Base-by-base conservation (phyloP, 768 basidiomycete genomes). In the Asterophora lycoperdoides region DNA sequence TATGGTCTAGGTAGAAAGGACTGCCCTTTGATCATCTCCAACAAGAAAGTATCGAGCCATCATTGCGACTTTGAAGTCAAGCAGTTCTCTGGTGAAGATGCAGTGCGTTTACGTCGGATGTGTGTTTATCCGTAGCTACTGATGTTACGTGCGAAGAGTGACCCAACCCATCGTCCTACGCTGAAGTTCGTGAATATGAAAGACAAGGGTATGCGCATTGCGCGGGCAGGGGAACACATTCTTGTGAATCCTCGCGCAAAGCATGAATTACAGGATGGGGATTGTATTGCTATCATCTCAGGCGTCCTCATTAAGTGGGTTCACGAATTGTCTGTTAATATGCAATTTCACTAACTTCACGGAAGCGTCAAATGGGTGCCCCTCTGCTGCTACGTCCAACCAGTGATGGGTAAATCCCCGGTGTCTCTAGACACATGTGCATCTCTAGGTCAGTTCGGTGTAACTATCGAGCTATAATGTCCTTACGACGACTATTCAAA, bases 31-130 rank as follows among this genome's bases (percentile, higher is more conserved):
- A 23, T 72, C 4, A 65, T 89, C 39, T 76, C 75, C 50, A 74
- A 72, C 66, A 81, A 81, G 58, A 83, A 79, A 60, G 72, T 91
- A 39, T 89, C 87, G 0, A 71, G 74, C 23, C 68, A 78, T 17
- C 82, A 86, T 53, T 80, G 78, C 41, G 64, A 72, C 41, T 77
- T 90, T 47, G 65, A 67, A 5, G 81, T 89, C 3, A 81, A 73
- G 1, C 53, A 66, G 3, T 84, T 73, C 46, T 64, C 76, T 1
- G 54, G 60, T 11, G 77, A 80, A 33, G 74, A 86, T 49, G 72
- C 74, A 50, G 87, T 88, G 58, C 50, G 83, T 70, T 17, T 40
- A 13, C n/a, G 10, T 30, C 37, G 51, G 15, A 7, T 52, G n/a
- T 47, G 14, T n/a, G 11, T n/a, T 14, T 14, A n/a, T 19, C 19